Conservation (phyloP, 495 filamentous ascomycete genomes). For the Tuber melanosporum region DNA sequence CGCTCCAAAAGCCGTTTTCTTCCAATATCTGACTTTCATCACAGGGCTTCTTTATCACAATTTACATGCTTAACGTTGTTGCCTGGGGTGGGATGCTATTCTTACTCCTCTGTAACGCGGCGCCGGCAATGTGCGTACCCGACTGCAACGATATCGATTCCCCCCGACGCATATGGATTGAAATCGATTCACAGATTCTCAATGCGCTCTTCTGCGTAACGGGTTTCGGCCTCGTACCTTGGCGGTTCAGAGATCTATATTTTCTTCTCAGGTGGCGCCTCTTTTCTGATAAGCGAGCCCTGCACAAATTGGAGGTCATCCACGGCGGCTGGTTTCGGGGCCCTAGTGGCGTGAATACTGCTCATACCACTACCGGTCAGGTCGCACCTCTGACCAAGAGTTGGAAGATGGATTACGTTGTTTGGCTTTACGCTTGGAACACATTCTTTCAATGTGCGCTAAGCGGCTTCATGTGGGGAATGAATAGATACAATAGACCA, state of each 20-base stretch:
- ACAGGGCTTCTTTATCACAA: conserved; percentile 62
- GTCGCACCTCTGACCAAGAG: conserved; percentile 57
- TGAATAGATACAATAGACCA: conserved; percentile 63
- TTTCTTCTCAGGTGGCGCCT: conserved; percentile 60
- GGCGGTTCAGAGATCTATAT: conserved; percentile 75
- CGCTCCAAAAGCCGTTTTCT: background rate
- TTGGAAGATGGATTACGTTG: conserved; percentile 76
- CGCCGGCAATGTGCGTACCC: conserved; percentile 71
- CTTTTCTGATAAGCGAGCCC: conserved; percentile 48
- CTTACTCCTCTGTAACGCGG: conserved; percentile 67
- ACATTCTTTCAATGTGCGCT: conserved; percentile 67
- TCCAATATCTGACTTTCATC: background rate
- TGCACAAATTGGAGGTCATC: conserved; percentile 59
- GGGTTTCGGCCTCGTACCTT: conserved; percentile 75
- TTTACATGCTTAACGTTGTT: conserved; percentile 67
- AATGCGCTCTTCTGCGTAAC: conserved; percentile 83
- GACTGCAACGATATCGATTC: conserved; percentile 67
- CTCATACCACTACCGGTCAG: conserved; percentile 50
- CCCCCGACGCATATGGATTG: conserved; percentile 70
- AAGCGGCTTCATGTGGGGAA: conserved; percentile 72
- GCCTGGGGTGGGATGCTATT: conserved; percentile 92
- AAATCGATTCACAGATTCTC: conserved; percentile 76
- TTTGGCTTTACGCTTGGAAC: conserved; percentile 68
- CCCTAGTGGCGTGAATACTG: conserved; percentile 43
- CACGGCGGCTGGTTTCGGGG: conserved; percentile 67